Evolutionary conservation across 768 basidiomycete species (phyloP).

Genomic region (Saitozyma podzolica): DNA sequence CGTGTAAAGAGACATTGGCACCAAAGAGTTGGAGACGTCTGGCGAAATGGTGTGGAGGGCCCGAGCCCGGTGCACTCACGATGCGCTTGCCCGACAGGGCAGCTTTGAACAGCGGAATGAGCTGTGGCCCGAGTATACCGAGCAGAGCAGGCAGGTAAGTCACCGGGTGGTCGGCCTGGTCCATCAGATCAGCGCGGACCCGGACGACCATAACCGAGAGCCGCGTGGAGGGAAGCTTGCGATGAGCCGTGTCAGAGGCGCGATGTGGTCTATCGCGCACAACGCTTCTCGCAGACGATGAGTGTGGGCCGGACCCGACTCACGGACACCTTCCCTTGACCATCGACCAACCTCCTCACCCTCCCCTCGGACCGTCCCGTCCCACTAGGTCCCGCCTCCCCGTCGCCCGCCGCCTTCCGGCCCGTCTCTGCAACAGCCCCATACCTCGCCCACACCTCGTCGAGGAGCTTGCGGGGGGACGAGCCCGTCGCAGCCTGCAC

Average conservation of each 20-base stretch:
- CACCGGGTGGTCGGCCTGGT: constrained; percentile 33
- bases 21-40: too few relatives aligned
- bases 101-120: constrained; percentile 44
- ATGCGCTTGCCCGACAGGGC: constrained; percentile 38
- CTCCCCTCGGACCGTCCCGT: constrained; percentile 6
- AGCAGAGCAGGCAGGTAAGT: constrained; percentile 36
- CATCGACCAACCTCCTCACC: constrained; percentile 10
- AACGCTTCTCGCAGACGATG: neutral
- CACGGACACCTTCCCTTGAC: constrained; percentile 14
- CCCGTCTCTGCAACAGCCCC: neutral
- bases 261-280: too few relatives aligned
- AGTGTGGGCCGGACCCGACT: neutral
- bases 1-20: too few relatives aligned
- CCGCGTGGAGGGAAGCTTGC: too few relatives aligned
- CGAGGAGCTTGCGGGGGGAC: neutral
- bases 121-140: constrained; percentile 36
- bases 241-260: too few relatives aligned
- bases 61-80: constrained; percentile 21
- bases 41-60: too few relatives aligned
- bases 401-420: neutral
- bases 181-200: too few relatives aligned
- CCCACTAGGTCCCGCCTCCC: constrained; percentile 2
- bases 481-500: too few relatives aligned
- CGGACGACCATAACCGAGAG: too few relatives aligned
- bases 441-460: constrained; percentile 20